phyloP scores from a whole-genome alignment of 73 alveolate genomes.

The Tetrahymena malaccensis region DNA sequence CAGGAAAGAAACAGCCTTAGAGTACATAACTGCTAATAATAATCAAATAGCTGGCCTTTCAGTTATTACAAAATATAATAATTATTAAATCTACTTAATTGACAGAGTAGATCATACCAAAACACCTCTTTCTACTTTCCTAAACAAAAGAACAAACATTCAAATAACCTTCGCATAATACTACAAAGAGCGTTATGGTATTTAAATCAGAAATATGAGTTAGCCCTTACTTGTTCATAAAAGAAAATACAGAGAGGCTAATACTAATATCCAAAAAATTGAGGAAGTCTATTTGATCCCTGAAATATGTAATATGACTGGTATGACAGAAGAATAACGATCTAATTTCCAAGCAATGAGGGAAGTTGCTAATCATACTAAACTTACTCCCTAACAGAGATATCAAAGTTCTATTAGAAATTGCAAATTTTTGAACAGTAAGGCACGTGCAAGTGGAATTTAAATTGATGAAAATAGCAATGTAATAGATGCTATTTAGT shows the following conservation, averaged over 20 bases:
- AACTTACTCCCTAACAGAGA: conserved; percentile 55
- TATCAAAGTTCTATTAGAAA: conserved; percentile 22
- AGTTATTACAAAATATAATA: conserved; percentile 66
- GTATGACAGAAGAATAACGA: conserved; percentile 85
- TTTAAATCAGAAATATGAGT: conserved; percentile 50
- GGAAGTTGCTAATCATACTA: conserved; percentile 59
- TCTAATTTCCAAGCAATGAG: conserved; percentile 69
- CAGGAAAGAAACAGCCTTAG: too few relatives aligned
- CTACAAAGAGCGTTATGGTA: conserved; percentile 66
- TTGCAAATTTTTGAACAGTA: conserved; percentile 17
- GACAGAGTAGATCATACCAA: conserved; percentile 61
- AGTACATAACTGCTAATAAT: too few relatives aligned
- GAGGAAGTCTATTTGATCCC: conserved; percentile 76
- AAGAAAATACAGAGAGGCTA: conserved; percentile 43
- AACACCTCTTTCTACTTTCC: conserved; percentile 67
- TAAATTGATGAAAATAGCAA: conserved; percentile 44
- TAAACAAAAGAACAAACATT: background rate
- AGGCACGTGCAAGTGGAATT: conserved; percentile 33
- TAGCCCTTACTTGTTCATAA: conserved; percentile 49
- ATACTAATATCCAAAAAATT: background rate
- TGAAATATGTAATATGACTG: conserved; percentile 82
- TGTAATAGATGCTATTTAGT: background rate
- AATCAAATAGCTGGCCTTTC: background rate
- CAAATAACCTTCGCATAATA: conserved; percentile 68
- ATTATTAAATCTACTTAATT: conserved; percentile 61